Base-by-base conservation (phyloP, 108 stramenopile genomes). In the Aurantiochytrium sp. region DNA sequence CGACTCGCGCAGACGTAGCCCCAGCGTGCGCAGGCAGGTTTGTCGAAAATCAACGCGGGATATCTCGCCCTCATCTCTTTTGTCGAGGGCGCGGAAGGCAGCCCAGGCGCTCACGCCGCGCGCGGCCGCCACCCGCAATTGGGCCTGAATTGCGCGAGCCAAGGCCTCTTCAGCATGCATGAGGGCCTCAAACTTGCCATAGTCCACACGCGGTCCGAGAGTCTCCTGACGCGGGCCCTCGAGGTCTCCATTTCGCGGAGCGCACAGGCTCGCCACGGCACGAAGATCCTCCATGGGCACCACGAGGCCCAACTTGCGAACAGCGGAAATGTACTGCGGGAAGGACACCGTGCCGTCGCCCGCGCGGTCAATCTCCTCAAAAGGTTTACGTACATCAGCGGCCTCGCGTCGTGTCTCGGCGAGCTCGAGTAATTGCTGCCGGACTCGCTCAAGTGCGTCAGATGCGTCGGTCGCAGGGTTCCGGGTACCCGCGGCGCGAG, bases 221-320 rank as follows among this genome's bases (percentile, higher is more conserved):
- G 19, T 6, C n/a, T 83, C 76, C 10, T 69, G 64, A 42, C 14
- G 21, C 14, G 64, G 64, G 35, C 64, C 64, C 76, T 47, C 76
- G n/a, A 83, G 51, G 49, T 53, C 49, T 6, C 51, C 51, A 16
- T 12, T 10, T 2, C 18, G 14, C 14, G 76, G 49, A 14, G 45
- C 51, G 51, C 76, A 83, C 18, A 53, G 6, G 51, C 18, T 16
- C 10, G 76, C 76, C 6, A 83, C 23, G 45, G 76, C 45, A 3
- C 51, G 76, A 6, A 83, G 51, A 23, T 83, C 76, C 45, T 83
- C 76, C 76, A 83, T 83, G 45, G 76, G 19, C 45, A 83, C 76
- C 10, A 83, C 76, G 16, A 83, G 51, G 12, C 76, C 76, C n/a
- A 83, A 4, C n/a, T 53, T 53, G 51, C 76, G 76, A 55, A 83